Percentiles rank a stretch among this genome's conserved stretches.
Evolutionary conservation across 352 stramenopile genomes (phyloP).

Genomic region (Phytopythium boreale): DNA sequence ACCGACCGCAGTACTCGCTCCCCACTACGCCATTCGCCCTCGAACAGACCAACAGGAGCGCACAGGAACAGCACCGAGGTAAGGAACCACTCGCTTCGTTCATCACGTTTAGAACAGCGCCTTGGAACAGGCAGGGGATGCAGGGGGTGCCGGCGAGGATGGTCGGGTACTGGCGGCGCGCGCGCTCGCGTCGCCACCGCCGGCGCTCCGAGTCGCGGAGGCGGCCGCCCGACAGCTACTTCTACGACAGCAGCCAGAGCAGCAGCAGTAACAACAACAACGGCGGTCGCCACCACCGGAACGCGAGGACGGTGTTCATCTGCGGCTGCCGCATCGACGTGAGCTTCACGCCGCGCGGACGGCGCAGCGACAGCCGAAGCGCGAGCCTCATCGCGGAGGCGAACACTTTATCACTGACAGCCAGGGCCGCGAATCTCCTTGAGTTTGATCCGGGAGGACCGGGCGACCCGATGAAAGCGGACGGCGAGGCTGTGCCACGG

Average conservation of each 20-base stretch:
- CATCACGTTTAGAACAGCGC: neutral
- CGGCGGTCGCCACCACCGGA: neutral
- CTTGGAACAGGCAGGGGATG: neutral
- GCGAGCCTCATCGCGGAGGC: neutral
- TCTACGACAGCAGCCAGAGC: neutral
- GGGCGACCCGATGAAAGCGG: neutral
- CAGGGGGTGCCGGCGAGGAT: neutral
- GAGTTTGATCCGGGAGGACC: conserved; percentile 4
- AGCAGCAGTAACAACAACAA: neutral
- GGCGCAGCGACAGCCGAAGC: neutral
- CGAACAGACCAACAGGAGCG: neutral
- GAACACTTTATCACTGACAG: neutral
- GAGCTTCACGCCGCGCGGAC: conserved; percentile 7
- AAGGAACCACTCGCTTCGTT: neutral
- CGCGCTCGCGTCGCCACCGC: neutral
- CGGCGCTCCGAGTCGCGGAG: neutral
- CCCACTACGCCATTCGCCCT: neutral
- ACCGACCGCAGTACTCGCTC: neutral
- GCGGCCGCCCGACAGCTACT: neutral
- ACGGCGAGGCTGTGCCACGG: neutral
- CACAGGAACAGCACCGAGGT: neutral
- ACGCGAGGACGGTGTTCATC: conserved; percentile 3
- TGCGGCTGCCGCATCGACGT: conserved; percentile 8
- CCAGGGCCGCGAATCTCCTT: neutral
- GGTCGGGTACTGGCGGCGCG: conserved; percentile 2